Conservation (phyloP, 2,329 filamentous ascomycete genomes). For the Penicillium brasilianum region DNA sequence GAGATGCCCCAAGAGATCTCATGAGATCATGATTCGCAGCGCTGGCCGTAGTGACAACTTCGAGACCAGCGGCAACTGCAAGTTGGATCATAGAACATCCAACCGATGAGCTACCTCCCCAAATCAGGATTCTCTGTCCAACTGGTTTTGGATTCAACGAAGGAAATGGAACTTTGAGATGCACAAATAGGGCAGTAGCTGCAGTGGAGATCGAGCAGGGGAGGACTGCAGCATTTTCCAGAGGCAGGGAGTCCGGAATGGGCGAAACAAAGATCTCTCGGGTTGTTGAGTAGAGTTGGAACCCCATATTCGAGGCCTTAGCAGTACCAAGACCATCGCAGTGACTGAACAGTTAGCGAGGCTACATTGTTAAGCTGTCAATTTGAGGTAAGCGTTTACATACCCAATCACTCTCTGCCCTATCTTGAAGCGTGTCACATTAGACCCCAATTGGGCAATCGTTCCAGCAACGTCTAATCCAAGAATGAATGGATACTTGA, state of each 20-base stretch:
- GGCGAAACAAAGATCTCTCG: slow-evolving; percentile 27
- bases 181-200: slow-evolving; percentile 37
- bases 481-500: slow-evolving; percentile 34
- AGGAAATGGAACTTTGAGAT: slow-evolving; percentile 32
- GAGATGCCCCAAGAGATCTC: slow-evolving; percentile 41
- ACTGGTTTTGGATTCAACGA: slow-evolving; percentile 22
- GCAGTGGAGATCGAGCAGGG: slow-evolving; percentile 44
- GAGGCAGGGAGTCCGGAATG: slow-evolving; percentile 41
- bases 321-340: slow-evolving; percentile 32
- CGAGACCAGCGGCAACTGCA: slow-evolving; percentile 46
- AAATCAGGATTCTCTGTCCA: slow-evolving; percentile 44
- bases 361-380: background rate
- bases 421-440: slow-evolving; percentile 34
- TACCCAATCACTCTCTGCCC: slow-evolving; percentile 36
- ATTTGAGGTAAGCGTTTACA: background rate
- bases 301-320: slow-evolving; percentile 31
- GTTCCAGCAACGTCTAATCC: slow-evolving; percentile 55
- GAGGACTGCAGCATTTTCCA: slow-evolving; percentile 44
- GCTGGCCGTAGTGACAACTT: slow-evolving; percentile 47
- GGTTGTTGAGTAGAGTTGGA: slow-evolving; percentile 38
- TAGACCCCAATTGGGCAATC: slow-evolving; percentile 49
- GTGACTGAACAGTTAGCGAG: slow-evolving; percentile 3
- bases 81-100: slow-evolving; percentile 52
- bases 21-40: slow-evolving; percentile 45
- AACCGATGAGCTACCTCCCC: slow-evolving; percentile 52